Conservation (phyloP, 2,329 filamentous ascomycete genomes). For the Thielaviopsis ethacetica region DNA sequence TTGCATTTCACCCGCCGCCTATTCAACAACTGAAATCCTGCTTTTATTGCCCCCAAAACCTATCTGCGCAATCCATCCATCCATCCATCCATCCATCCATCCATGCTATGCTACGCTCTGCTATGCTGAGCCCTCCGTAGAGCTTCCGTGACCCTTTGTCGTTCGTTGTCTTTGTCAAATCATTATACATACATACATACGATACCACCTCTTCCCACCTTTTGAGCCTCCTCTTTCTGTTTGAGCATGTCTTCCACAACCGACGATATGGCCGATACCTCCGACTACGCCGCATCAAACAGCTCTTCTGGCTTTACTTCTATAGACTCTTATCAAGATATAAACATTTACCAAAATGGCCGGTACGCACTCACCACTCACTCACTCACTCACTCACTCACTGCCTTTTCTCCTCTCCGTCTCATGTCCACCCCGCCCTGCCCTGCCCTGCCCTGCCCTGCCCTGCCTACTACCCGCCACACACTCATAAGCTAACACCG, state of each 20-base stretch:
- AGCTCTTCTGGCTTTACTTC: slow-evolving; percentile 26
- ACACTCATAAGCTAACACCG: not conserved
- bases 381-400: too few species aligned
- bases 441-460: not conserved
- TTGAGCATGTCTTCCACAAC: not conserved
- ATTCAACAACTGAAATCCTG: not conserved
- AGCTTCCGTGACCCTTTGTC: not conserved
- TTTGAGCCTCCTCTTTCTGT: not conserved
- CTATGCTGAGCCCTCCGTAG: not conserved
- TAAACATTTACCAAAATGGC: slow-evolving; percentile 23
- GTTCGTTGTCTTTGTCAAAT: too few species aligned
- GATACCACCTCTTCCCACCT: too few species aligned
- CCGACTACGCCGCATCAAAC: slow-evolving; percentile 24
- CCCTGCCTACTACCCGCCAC: not conserved
- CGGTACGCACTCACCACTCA: slow-evolving; percentile 19
- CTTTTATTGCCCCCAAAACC: too few species aligned
- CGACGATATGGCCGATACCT: slow-evolving; percentile 15
- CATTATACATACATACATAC: too few species aligned
- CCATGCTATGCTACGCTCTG: too few species aligned
- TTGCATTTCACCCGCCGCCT: too few species aligned
- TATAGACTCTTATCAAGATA: slow-evolving; percentile 19
- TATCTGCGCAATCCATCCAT: too few species aligned
- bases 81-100: too few species aligned
- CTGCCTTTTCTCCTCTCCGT: not conserved
- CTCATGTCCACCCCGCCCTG: not conserved